Percentiles rank a stretch among this genome's conserved stretches.
phyloP scores from a whole-genome alignment of 805 yeast species.

The Metschnikowia proteae region DNA sequence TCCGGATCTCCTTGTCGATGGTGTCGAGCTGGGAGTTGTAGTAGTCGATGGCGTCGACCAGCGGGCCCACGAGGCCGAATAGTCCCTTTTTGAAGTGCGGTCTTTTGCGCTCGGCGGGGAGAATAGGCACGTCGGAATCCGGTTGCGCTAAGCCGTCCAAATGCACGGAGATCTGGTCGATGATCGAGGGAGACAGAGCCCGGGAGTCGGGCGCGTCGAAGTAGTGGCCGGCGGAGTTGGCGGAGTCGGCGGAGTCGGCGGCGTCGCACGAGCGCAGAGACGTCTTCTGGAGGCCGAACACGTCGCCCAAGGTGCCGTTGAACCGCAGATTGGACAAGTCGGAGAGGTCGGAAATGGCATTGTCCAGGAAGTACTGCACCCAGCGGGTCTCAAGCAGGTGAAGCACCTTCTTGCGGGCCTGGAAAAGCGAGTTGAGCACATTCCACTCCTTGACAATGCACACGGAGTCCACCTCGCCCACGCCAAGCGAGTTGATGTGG shows the following conservation, averaged over 20 bases:
- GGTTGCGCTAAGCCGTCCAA: slow-evolving; percentile 12
- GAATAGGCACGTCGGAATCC: slow-evolving; percentile 20
- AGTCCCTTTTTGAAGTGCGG: slow-evolving; percentile 63
- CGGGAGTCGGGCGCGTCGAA: neutral
- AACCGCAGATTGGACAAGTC: slow-evolving; percentile 29
- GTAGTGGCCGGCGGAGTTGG: neutral
- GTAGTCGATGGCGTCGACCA: slow-evolving; percentile 78
- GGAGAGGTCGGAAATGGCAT: slow-evolving; percentile 26
- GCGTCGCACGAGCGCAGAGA: too few species aligned
- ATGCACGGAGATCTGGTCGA: slow-evolving; percentile 28
- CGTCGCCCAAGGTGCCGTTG: slow-evolving; percentile 28
- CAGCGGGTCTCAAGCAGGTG: slow-evolving; percentile 63
- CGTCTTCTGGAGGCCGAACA: slow-evolving; percentile 18
- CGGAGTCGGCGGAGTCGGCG: too few species aligned
- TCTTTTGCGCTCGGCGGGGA: slow-evolving; percentile 37
- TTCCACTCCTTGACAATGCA: slow-evolving; percentile 88
- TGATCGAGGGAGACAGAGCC: slow-evolving; percentile 12
- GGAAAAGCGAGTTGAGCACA: slow-evolving; percentile 61
- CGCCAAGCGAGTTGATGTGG: slow-evolving; percentile 72
- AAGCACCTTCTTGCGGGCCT: slow-evolving; percentile 51
- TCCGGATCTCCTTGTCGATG: slow-evolving; percentile 64
- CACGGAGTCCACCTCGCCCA: slow-evolving; percentile 75
- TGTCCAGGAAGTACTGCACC: slow-evolving; percentile 57
- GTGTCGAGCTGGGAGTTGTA: slow-evolving; percentile 64
- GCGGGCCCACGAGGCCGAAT: slow-evolving; percentile 60